phyloP scores from a whole-genome alignment of 2,329 filamentous ascomycete genomes.

The Ophiostoma fasciatum region DNA sequence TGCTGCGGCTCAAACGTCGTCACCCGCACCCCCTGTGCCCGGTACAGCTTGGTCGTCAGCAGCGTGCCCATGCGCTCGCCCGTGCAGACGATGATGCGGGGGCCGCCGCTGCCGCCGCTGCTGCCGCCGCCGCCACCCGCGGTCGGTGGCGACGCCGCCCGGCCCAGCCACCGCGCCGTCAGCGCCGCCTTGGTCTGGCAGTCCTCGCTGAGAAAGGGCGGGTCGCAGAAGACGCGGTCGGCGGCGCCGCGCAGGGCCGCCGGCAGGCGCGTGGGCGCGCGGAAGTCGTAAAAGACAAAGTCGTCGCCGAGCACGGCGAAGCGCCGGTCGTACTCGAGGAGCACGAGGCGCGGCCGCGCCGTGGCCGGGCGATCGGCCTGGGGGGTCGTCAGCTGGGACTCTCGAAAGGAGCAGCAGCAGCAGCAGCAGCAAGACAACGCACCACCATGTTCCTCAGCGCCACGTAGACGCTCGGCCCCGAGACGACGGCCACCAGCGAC shows the following conservation, averaged over 20 bases:
- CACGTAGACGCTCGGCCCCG: slow-evolving; percentile 63
- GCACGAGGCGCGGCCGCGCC: slow-evolving; percentile 37
- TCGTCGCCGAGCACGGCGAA: slow-evolving; percentile 56
- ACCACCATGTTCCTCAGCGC: slow-evolving; percentile 47
- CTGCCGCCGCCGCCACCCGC: no score
- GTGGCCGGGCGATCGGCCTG: not conserved
- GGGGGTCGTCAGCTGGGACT: no score
- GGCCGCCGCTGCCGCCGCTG: slow-evolving; percentile 3
- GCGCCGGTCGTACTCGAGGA: slow-evolving; percentile 61
- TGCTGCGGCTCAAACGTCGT: slow-evolving; percentile 58
- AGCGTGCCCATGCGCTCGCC: slow-evolving; percentile 60
- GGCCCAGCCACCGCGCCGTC: slow-evolving; percentile 59
- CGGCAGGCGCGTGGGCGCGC: slow-evolving; percentile 50
- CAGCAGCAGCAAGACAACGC: not conserved
- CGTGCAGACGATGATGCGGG: slow-evolving; percentile 53
- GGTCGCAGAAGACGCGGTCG: slow-evolving; percentile 60
- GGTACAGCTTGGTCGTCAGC: slow-evolving; percentile 49
- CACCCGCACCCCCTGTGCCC: slow-evolving; percentile 42
- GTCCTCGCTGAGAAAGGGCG: slow-evolving; percentile 65
- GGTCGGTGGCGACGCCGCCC: no score
- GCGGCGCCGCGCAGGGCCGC: slow-evolving; percentile 36
- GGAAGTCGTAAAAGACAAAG: slow-evolving; percentile 62
- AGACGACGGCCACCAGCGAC: slow-evolving; percentile 53
- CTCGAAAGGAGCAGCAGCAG: no score
- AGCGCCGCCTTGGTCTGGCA: slow-evolving; percentile 70